A percentile compares a stretch with the other conserved stretches of the same genome.
These are phyloP conservation scores for Coemansia sp. DNA, from an alignment of 192 early-diverging fungal species.

Conservation along the genomic window DNA sequence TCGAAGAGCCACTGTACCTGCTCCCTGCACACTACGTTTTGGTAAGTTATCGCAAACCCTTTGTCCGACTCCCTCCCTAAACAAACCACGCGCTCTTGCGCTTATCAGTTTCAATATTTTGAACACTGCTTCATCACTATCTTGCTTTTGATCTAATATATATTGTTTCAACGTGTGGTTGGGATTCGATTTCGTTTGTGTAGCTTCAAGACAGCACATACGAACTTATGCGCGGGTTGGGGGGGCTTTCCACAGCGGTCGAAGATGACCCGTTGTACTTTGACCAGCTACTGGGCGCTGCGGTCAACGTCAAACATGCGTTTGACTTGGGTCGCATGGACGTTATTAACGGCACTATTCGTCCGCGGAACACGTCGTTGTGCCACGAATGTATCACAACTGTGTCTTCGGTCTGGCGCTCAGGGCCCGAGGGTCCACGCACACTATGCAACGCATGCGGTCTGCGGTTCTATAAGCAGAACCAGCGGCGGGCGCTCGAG, in stretches of 20 bases:
- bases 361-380: constrained; percentile 51
- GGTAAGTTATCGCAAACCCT: constrained; percentile 26
- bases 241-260: constrained; percentile 35
- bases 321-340: constrained; percentile 53
- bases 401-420: constrained; percentile 53
- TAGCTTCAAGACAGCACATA: constrained; percentile 53
- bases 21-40: constrained; percentile 40
- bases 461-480: constrained; percentile 58
- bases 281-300: constrained; percentile 52
- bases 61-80: neutral
- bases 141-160: neutral
- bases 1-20: constrained; percentile 50
- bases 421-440: constrained; percentile 50
- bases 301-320: constrained; percentile 51
- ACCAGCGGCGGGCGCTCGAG: constrained; percentile 49
- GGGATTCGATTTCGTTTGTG: neutral
- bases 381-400: constrained; percentile 56
- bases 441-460: constrained; percentile 65
- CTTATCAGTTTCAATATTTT: neutral
- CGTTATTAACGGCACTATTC: constrained; percentile 50
- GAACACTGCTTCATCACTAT: constrained; percentile 8
- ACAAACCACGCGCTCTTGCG: neutral
- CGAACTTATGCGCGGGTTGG: constrained; percentile 46
- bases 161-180: too few species aligned
- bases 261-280: constrained; percentile 52